phyloP scores from a whole-genome alignment of 371 early-diverging fungal species.

The Smittium mucronatum region DNA sequence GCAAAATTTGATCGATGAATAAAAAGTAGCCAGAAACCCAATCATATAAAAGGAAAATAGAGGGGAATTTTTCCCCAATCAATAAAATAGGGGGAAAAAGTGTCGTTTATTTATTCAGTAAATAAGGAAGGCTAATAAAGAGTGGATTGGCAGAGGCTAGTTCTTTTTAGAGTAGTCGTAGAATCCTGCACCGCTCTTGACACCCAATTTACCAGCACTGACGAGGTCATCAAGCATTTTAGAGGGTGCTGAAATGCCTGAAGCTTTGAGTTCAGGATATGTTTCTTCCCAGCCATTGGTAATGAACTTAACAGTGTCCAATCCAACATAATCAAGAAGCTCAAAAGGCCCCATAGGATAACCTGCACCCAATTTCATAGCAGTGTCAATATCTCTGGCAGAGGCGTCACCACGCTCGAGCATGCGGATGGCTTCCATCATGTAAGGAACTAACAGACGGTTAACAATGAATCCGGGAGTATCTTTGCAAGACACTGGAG shows the following conservation, averaged over 20 bases:
- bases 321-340: slow-evolving; percentile 85
- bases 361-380: slow-evolving; percentile 96
- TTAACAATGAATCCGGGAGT: slow-evolving; percentile 97
- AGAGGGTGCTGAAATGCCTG: slow-evolving; percentile 53
- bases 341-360: slow-evolving; percentile 97
- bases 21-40: no score
- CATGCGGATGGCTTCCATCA: slow-evolving; percentile 84
- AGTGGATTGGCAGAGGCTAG: background rate
- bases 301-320: slow-evolving; percentile 92
- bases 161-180: slow-evolving; percentile 45
- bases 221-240: slow-evolving; percentile 62
- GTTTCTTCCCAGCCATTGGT: slow-evolving; percentile 76
- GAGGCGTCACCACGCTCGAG: slow-evolving; percentile 84
- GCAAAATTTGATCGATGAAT: no score
- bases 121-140: no score
- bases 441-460: slow-evolving; percentile 88
- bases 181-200: slow-evolving; percentile 83
- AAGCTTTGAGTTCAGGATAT: slow-evolving; percentile 50
- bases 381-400: slow-evolving; percentile 79
- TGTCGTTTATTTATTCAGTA: no score
- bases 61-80: no score
- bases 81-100: no score
- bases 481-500: slow-evolving; percentile 87
- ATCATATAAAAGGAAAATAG: no score
- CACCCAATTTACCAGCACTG: slow-evolving; percentile 59